Evolutionary conservation across 176 grass and related monocot species (phyloP).

Genomic region (Phyllostachys edulis): DNA sequence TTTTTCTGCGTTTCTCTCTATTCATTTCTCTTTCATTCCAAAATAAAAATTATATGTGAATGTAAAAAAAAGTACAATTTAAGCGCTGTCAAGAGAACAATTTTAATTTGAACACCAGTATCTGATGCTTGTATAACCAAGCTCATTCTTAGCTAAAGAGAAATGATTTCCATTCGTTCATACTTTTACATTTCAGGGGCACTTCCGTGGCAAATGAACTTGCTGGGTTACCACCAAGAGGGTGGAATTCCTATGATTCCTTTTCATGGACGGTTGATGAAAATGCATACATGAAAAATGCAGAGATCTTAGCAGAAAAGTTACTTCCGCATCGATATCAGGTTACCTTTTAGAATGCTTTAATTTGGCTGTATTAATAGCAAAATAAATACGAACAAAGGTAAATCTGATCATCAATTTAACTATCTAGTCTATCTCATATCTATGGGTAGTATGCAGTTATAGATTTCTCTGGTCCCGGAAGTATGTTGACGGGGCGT

Average conservation of each 20-base stretch:
- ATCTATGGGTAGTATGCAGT: constrained; percentile 59
- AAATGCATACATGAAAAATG: constrained; percentile 67
- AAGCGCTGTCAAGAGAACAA: too few relatives aligned
- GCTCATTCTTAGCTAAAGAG: background rate
- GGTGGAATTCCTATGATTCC: constrained; percentile 95
- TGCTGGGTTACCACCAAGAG: too few relatives aligned
- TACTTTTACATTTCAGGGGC: constrained; percentile 32
- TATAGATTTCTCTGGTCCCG: constrained; percentile 89
- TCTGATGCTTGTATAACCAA: background rate
- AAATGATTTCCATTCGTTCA: background rate
- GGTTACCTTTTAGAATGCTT: constrained; percentile 37
- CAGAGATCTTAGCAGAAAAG: constrained; percentile 64
- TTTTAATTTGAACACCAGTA: background rate
- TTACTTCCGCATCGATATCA: constrained; percentile 69
- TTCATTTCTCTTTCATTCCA: too few relatives aligned
- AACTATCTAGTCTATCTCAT: constrained; percentile 10
- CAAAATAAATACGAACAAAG: constrained; percentile 7
- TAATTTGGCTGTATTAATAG: background rate
- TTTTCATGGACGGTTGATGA: constrained; percentile 86
- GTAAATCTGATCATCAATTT: background rate
- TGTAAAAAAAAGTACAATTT: too few relatives aligned
- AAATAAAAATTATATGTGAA: too few relatives aligned
- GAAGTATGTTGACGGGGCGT: constrained; percentile 65
- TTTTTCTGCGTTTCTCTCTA: too few relatives aligned
- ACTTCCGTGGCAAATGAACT: too few relatives aligned